Percentiles rank a stretch among this genome's conserved stretches.
Conservation (phyloP, 2,329 filamentous ascomycete genomes). For the Teratosphaeria viscida region DNA sequence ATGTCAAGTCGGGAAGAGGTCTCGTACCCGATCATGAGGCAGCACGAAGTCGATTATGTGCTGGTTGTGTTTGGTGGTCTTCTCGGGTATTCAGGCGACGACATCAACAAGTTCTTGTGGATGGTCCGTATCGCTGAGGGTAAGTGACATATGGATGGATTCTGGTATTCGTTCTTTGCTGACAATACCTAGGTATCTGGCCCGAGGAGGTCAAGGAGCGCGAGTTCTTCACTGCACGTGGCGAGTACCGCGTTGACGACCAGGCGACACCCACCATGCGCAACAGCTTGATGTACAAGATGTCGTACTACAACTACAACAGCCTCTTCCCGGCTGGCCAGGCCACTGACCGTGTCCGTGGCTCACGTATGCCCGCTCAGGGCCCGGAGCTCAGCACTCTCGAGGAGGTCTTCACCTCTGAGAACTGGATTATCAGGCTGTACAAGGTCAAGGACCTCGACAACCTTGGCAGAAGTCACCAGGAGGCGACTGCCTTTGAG, state of each 20-base stretch:
- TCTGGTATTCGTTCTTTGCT: background rate
- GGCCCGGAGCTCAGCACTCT: constrained; percentile 78
- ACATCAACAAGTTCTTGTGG: constrained; percentile 99
- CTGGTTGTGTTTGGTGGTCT: constrained; percentile 92
- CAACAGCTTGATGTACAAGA: constrained; percentile 99
- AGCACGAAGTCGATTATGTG: constrained; percentile 99
- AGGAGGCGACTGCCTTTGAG: constrained; percentile 57
- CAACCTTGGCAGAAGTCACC: constrained; percentile 85
- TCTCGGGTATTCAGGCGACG: constrained; percentile 92
- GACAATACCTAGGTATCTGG: constrained; percentile 57
- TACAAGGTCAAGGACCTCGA: constrained; percentile 99
- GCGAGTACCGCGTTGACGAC: constrained; percentile 92
- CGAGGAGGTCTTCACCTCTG: constrained; percentile 95
- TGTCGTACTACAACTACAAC: constrained; percentile 99
- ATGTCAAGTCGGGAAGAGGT: constrained; percentile 98
- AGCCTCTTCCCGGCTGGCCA: constrained; percentile 84
- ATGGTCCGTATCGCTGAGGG: constrained; percentile 99
- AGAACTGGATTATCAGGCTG: constrained; percentile 99
- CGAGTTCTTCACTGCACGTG: constrained; percentile 84
- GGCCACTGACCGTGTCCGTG: constrained; percentile 80
- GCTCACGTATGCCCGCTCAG: constrained; percentile 66
- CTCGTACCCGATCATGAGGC: constrained; percentile 95
- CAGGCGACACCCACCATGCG: constrained; percentile 93
- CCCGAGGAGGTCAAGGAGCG: constrained; percentile 98
- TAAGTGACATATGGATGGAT: constrained; percentile 6